A percentile compares a stretch with the other conserved stretches of the same genome.
Conservation (phyloP, 352 stramenopile species). For the Hyaloperonospora brassicae region DNA sequence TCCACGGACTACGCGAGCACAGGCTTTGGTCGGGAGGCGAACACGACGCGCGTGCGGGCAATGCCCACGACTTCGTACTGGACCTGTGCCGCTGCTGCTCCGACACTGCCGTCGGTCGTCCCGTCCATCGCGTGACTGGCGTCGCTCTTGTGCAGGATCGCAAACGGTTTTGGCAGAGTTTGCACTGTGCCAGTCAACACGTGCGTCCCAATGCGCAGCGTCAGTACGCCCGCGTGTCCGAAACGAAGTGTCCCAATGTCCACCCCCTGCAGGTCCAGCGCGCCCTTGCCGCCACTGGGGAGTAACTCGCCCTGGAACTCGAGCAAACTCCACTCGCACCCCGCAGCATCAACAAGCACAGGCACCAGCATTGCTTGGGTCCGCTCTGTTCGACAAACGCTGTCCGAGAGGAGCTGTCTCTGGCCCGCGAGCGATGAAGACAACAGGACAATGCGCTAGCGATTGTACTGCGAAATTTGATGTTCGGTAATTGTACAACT, state of each 20-base stretch:
- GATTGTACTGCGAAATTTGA: too few relatives aligned
- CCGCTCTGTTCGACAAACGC: too few relatives aligned
- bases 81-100: slow-evolving; percentile 1
- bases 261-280: slow-evolving; percentile 30
- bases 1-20: slow-evolving; percentile 31
- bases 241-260: slow-evolving; percentile 68
- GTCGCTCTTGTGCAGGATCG: slow-evolving; percentile 54
- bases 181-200: slow-evolving; percentile 62
- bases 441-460: too few relatives aligned
- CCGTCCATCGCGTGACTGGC: slow-evolving; percentile 1
- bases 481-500: too few relatives aligned
- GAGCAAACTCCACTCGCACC: slow-evolving; percentile 73
- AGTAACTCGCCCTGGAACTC: slow-evolving; percentile 79
- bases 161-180: slow-evolving; percentile 66
- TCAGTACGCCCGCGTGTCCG: slow-evolving; percentile 44
- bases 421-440: too few relatives aligned
- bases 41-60: slow-evolving; percentile 66
- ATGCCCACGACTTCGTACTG: slow-evolving; percentile 80
- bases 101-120: slow-evolving; percentile 3
- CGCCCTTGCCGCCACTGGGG: slow-evolving; percentile 10
- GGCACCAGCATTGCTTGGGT: slow-evolving; percentile 79
- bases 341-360: slow-evolving; percentile 49
- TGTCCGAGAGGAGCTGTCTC: too few relatives aligned
- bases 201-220: slow-evolving; percentile 79
- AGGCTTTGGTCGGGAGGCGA: slow-evolving; percentile 66